Evolutionary conservation across 1,139 yeast genomes (phyloP).

Genomic region (Taiozyma sp.): DNA sequence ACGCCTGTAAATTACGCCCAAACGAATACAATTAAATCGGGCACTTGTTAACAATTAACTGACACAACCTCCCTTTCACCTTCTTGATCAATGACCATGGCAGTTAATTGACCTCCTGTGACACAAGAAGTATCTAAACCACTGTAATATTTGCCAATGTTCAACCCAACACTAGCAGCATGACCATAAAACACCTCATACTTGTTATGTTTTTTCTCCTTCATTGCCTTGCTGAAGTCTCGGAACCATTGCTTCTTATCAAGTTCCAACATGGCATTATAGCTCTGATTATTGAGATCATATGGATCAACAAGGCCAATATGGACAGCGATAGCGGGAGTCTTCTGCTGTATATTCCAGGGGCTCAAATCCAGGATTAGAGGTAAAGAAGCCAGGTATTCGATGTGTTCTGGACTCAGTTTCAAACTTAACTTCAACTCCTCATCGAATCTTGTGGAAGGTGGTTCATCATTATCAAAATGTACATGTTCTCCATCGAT

Average conservation of each 20-base stretch:
- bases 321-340: conserved; percentile 64
- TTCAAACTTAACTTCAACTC: conserved; percentile 56
- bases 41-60: conserved; percentile 20
- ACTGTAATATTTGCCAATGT: conserved; percentile 54
- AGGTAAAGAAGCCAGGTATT: conserved; percentile 54
- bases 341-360: conserved; percentile 38
- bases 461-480: background rate
- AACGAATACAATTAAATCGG: conserved; percentile 6
- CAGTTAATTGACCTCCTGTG: conserved; percentile 65
- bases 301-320: conserved; percentile 62
- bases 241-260: conserved; percentile 52
- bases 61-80: conserved; percentile 26
- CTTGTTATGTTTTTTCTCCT: conserved; percentile 30
- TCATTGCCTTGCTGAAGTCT: conserved; percentile 45
- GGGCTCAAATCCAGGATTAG: conserved; percentile 58
- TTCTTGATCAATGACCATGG: conserved; percentile 32
- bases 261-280: conserved; percentile 39
- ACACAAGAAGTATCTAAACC: conserved; percentile 86
- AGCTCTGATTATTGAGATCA: conserved; percentile 48
- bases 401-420: conserved; percentile 54
- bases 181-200: conserved; percentile 77
- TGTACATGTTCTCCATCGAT: conserved; percentile 14
- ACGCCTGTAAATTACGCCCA: too few species aligned
- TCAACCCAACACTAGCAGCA: conserved; percentile 76
- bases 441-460: conserved; percentile 37